Evolutionary conservation across 208 protist species (phyloP), one percentile per base, ranked within the genome.

Genomic region (Leishmania braziliensis): DNA sequence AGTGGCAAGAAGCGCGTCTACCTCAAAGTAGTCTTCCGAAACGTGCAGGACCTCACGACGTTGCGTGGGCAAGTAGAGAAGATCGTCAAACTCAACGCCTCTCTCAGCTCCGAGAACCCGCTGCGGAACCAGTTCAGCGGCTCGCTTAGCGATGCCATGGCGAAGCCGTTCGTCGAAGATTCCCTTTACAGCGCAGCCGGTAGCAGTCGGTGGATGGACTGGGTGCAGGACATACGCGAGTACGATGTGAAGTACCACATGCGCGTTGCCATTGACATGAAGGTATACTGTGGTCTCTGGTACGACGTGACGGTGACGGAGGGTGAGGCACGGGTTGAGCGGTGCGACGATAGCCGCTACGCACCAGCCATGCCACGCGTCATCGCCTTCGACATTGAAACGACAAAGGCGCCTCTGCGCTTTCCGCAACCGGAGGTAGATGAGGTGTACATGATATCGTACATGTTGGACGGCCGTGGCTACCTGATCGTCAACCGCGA

Each of bases 381-480:
- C 2, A 93, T 94, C 48, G 98, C 99, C 1, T 99, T 99, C 79
- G 99, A 99, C 95, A 99, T 99, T 84, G 99, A 99, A 84, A 99
- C 98, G 9, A 99, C 99, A 1, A 99, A 99, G 84, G 88, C 95
- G 6, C 99, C 99, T 48, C 90, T 99, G 62, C 99, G 99, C 84
- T 99, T 99, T 87, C 99, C 99, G 39, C 98, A 99, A 79, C 95
- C 96, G 16, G 86, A 98, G 69, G 91, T 95, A 20, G 99, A 99
- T 92, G 88, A 96, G 79, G 99, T 99, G 58, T 99, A 99, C 93
- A 99, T 99, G 99, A 99, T 99, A 75, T 99, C 99, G 5, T 99
- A 99, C 92, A 99, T 99, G 99, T 78, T 99, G 10, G 99, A 99
- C 86, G 95, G 97, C 1, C 92, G 99, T 70, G 99, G 99, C 58